These are phyloP conservation scores for Corylus heterophylla DNA, from an alignment of 306 rosid species.

Conservation along the genomic window DNA sequence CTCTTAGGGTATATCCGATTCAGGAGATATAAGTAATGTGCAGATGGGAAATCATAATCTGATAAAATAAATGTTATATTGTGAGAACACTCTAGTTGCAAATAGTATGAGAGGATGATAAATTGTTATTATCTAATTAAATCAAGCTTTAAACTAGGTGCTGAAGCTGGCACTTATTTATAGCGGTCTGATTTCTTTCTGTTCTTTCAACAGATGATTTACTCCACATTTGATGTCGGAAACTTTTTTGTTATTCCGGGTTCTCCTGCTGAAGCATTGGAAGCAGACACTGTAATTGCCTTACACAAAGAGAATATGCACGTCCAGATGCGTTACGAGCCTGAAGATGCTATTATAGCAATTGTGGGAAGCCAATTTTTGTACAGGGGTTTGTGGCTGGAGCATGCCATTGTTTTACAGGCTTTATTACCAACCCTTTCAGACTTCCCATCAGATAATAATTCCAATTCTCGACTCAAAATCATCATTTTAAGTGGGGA, in stretches of 20 bases:
- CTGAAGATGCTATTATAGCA: constrained; percentile 68
- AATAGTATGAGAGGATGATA: constrained; percentile 3
- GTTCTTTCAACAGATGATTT: constrained; percentile 67
- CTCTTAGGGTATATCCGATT: constrained; percentile 15
- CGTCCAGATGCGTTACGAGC: constrained; percentile 53
- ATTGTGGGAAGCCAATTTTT: constrained; percentile 85
- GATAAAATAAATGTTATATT: constrained; percentile 12
- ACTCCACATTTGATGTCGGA: constrained; percentile 80
- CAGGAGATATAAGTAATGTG: constrained; percentile 2
- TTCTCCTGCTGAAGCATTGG: constrained; percentile 72
- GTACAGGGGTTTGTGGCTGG: constrained; percentile 92
- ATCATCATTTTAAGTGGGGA: constrained; percentile 72
- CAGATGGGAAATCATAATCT: constrained; percentile 8
- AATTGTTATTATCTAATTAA: constrained; percentile 7
- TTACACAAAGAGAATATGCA: constrained; percentile 54
- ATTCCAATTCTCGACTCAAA: constrained; percentile 50
- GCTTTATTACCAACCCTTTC: constrained; percentile 70
- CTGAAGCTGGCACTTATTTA: constrained; percentile 18
- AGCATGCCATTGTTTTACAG: constrained; percentile 77
- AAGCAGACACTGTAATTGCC: constrained; percentile 54
- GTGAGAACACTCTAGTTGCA: constrained; percentile 10
- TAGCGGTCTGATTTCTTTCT: constrained; percentile 26
- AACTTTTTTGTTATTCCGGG: constrained; percentile 91
- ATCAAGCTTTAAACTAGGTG: not conserved
- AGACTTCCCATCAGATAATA: constrained; percentile 44